Conservation (phyloP, 2,329 filamentous ascomycete species). For the Phyllosticta citrichinensis region DNA sequence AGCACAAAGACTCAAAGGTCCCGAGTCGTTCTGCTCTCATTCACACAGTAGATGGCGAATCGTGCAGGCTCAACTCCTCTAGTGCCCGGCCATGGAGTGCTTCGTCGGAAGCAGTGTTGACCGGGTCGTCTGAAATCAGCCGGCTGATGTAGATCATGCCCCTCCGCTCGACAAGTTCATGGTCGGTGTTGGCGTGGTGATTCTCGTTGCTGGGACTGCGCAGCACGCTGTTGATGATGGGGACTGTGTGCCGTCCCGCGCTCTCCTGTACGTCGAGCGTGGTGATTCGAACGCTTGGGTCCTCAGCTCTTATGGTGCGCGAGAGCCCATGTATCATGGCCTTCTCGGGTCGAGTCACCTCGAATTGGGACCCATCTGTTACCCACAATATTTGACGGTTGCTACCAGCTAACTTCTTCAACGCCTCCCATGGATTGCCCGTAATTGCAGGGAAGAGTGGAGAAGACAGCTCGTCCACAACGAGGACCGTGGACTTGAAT, state of each 20-base stretch:
- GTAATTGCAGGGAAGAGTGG: neutral
- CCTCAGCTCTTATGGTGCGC: slow-evolving; percentile 1
- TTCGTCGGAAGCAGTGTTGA: neutral
- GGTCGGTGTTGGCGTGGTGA: neutral
- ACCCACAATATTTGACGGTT: neutral
- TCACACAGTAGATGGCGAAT: slow-evolving; percentile 1
- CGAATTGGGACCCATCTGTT: neutral
- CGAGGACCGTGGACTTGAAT: slow-evolving; percentile 2
- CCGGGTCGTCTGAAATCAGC: neutral
- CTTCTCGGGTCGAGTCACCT: neutral
- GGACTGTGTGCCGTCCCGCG: neutral
- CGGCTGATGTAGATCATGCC: neutral
- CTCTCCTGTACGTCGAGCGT: neutral
- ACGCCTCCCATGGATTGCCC: neutral
- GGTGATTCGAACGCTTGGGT: neutral
- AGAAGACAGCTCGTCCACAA: neutral
- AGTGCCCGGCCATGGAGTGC: neutral
- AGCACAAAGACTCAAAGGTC: slow-evolving; percentile 12
- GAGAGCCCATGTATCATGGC: neutral
- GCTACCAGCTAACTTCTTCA: slow-evolving; percentile 1
- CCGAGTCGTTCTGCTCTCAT: slow-evolving; percentile 11
- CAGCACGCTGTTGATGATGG: neutral
- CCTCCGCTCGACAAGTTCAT: neutral
- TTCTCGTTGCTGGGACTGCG: neutral
- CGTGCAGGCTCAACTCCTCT: neutral